Percentiles rank a stretch among this genome's conserved stretches.
phyloP scores from a whole-genome alignment of 1,284 basidiomycete genomes.

The Rhodotorula sp. region DNA sequence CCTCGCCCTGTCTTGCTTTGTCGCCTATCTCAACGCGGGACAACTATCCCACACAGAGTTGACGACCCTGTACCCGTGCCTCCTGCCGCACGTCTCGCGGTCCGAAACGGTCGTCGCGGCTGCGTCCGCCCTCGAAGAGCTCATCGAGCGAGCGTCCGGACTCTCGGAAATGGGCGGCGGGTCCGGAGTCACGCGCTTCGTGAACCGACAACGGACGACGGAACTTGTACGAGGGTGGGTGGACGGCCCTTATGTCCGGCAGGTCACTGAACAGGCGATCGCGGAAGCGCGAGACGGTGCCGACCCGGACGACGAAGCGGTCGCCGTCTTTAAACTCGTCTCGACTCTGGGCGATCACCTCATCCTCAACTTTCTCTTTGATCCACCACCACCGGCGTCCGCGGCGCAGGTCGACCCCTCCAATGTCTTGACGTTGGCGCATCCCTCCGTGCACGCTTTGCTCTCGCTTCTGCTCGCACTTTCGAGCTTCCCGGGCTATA shows the following conservation, averaged over 20 bases:
- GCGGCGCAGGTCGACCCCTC: neutral
- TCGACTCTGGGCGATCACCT: conserved; percentile 33
- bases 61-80: conserved; percentile 40
- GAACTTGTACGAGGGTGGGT: conserved; percentile 39
- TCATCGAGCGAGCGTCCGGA: conserved; percentile 37
- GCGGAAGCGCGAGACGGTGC: conserved; percentile 16
- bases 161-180: conserved; percentile 14
- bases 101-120: conserved; percentile 34
- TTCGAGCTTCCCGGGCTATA: conserved; percentile 42
- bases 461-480: conserved; percentile 42
- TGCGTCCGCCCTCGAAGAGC: conserved; percentile 42
- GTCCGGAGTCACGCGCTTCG: conserved; percentile 35
- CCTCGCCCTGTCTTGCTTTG: conserved; percentile 31
- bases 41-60: conserved; percentile 35
- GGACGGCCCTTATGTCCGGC: conserved; percentile 9
- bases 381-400: conserved; percentile 9
- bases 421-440: conserved; percentile 10
- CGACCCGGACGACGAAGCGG: conserved; percentile 31
- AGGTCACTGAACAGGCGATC: conserved; percentile 6
- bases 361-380: conserved; percentile 31
- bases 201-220: conserved; percentile 31
- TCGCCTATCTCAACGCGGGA: conserved; percentile 36
- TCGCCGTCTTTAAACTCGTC: conserved; percentile 33
- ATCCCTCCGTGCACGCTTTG: conserved; percentile 28
- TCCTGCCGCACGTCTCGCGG: conserved; percentile 33